Evolutionary conservation across 169 alveolate genomes (phyloP).

Genomic region (Blepharisma undulans): DNA sequence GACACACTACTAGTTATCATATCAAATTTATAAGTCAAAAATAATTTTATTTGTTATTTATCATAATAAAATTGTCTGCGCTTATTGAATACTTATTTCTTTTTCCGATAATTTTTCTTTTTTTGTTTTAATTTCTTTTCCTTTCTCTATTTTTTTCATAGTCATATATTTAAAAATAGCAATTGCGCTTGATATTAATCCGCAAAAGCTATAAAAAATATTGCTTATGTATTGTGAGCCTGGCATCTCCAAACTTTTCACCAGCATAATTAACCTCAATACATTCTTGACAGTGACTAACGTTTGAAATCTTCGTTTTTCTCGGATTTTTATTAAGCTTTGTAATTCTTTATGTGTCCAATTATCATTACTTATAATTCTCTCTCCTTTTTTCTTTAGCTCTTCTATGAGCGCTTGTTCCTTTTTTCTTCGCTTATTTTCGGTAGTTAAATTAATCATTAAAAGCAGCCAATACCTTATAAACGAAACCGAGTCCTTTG

Average conservation of each 20-base stretch:
- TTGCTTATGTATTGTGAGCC: background rate
- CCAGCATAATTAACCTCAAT: constrained; percentile 32
- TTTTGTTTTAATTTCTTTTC: background rate
- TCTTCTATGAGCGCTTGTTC: background rate
- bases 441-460: background rate
- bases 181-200: constrained; percentile 6
- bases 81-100: background rate
- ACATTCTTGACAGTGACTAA: background rate
- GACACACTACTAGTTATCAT: background rate
- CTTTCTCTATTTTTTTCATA: background rate
- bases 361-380: background rate
- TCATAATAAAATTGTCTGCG: background rate
- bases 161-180: constrained; percentile 15
- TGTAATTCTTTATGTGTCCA: background rate
- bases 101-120: background rate
- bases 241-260: constrained; percentile 19
- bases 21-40: background rate
- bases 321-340: constrained; percentile 1
- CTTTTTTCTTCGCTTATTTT: background rate
- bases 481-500: background rate
- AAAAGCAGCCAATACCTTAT: background rate
- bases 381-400: background rate
- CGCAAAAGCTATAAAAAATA: constrained; percentile 32
- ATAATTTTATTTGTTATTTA: background rate
- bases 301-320: background rate